These are phyloP conservation scores for Pythium aristosporum DNA, from an alignment of 352 stramenopile species.

Conservation along the genomic window DNA sequence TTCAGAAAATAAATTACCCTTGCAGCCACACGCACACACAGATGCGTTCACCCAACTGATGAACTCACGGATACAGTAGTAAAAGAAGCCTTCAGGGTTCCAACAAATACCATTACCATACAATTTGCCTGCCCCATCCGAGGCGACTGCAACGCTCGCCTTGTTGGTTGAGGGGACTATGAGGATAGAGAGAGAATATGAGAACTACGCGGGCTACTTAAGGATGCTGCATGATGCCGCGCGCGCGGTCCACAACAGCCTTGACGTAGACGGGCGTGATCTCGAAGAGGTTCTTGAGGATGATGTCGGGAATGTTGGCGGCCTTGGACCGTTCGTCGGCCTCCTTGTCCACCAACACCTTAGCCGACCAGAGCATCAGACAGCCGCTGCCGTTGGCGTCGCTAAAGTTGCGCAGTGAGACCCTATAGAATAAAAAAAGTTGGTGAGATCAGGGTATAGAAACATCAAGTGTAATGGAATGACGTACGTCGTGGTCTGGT, in stretches of 20 bases:
- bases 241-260: conserved; percentile 71
- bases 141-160: background rate
- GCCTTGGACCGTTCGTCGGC: conserved; percentile 67
- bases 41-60: too few species aligned
- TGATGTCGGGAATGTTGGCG: conserved; percentile 84
- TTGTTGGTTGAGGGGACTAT: background rate
- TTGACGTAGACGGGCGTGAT: conserved; percentile 85
- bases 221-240: conserved; percentile 33
- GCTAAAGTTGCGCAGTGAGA: conserved; percentile 78
- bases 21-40: too few species aligned
- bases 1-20: too few species aligned
- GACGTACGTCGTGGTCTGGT: conserved; percentile 70
- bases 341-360: conserved; percentile 79
- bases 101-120: conserved; percentile 35
- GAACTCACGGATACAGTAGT: too few species aligned
- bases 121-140: background rate
- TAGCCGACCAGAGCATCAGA: conserved; percentile 80
- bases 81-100: background rate
- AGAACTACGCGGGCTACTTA: conserved; percentile 6
- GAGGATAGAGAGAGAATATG: background rate
- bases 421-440: conserved; percentile 31
- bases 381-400: conserved; percentile 70
- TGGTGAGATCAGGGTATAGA: background rate
- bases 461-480: too few species aligned
- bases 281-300: conserved; percentile 89